Conservation (phyloP, 2,329 filamentous ascomycete genomes). For the Cladophialophora psammophila region DNA sequence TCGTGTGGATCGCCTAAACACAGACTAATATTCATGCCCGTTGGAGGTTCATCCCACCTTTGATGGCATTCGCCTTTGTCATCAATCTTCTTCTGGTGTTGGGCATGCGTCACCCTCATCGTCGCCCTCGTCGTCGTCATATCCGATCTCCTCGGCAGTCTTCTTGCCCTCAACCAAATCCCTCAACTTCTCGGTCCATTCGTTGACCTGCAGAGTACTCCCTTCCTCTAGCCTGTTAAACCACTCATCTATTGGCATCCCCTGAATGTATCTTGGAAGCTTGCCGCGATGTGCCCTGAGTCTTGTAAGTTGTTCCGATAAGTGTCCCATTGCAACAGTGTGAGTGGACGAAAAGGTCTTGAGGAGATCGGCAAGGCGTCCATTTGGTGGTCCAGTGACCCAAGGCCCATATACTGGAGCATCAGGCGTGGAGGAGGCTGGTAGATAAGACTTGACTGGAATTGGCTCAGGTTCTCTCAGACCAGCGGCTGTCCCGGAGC, state of each 20-base stretch:
- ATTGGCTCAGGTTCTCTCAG: neutral
- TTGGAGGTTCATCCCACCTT: neutral
- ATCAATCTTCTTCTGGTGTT: conserved; percentile 23
- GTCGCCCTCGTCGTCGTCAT: conserved; percentile 32
- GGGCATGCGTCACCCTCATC: conserved; percentile 14
- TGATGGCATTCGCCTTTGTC: neutral
- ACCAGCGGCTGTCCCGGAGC: neutral
- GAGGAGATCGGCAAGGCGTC: neutral
- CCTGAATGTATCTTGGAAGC: conserved; percentile 19
- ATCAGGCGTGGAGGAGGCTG: neutral
- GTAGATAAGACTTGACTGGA: no score
- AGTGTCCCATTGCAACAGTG: neutral
- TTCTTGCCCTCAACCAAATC: conserved; percentile 14
- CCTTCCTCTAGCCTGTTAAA: conserved; percentile 5
- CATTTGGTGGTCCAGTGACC: neutral
- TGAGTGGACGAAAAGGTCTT: neutral
- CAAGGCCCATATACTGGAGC: neutral
- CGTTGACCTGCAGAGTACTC: neutral
- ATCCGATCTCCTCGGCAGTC: conserved; percentile 17
- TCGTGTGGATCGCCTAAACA: neutral
- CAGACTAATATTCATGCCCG: neutral
- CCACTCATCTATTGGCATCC: conserved; percentile 19
- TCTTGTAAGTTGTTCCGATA: conserved; percentile 6
- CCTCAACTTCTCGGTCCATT: conserved; percentile 17
- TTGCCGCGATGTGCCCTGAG: conserved; percentile 17